Conservation (phyloP, 805 yeast genomes). For the Saccharomyces jurei region DNA sequence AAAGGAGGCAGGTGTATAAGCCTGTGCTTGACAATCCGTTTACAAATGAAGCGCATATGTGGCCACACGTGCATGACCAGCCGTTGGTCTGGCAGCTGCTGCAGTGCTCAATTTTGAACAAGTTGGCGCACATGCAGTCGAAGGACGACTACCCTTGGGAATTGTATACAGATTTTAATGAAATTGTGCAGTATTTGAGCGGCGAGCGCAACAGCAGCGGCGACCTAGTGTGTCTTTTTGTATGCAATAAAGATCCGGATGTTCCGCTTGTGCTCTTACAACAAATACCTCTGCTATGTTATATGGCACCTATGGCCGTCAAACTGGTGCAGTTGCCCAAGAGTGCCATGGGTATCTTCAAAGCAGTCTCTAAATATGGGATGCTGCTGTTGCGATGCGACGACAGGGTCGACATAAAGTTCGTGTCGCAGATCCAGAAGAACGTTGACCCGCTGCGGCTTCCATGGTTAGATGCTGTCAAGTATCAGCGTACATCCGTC, state of each 20-base stretch:
- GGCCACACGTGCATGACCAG: constrained; percentile 34
- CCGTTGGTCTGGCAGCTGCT: constrained; percentile 33
- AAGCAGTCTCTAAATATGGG: constrained; percentile 12
- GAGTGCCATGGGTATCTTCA: constrained; percentile 17
- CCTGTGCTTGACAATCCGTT: constrained; percentile 61
- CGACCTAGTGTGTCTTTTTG: constrained; percentile 36
- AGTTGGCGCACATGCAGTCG: constrained; percentile 27
- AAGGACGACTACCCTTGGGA: constrained; percentile 16
- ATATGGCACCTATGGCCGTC: constrained; percentile 32
- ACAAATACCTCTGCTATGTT: constrained; percentile 51
- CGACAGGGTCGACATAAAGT: constrained; percentile 13
- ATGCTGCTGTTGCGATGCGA: constrained; percentile 19
- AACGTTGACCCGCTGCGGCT: constrained; percentile 10
- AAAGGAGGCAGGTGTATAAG: constrained; percentile 50
- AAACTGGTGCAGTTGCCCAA: constrained; percentile 56
- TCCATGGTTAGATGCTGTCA: constrained; percentile 24
- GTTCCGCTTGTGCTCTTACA: constrained; percentile 42
- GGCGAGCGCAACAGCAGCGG: constrained; percentile 3
- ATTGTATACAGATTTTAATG: constrained; percentile 36
- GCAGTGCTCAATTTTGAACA: constrained; percentile 31
- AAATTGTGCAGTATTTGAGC: constrained; percentile 43
- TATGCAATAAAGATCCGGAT: constrained; percentile 47
- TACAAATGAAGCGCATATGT: constrained; percentile 41
- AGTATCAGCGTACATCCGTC: constrained; percentile 13
- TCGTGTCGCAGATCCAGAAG: constrained; percentile 13